Percentiles rank a stretch among this genome's conserved stretches.
Evolutionary conservation across 495 filamentous ascomycete species (phyloP).

Genomic region (Penicillium subrubescens): DNA sequence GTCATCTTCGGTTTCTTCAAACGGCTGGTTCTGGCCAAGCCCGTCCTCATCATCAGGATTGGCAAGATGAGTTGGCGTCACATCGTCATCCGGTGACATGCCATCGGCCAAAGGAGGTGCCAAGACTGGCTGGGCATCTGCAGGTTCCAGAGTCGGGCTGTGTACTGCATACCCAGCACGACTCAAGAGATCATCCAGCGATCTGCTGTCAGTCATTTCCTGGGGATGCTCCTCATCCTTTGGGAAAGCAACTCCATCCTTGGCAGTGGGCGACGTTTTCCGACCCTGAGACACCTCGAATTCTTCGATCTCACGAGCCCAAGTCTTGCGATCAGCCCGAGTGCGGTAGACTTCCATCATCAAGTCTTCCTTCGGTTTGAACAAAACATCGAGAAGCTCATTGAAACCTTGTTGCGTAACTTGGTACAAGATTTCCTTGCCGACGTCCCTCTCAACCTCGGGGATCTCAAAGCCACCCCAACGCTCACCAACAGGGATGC

Average conservation of each 20-base stretch:
- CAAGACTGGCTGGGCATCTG: constrained; percentile 24
- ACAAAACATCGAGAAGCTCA: constrained; percentile 83
- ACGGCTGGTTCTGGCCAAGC: constrained; percentile 14
- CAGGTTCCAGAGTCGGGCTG: constrained; percentile 26
- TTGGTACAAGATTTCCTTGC: constrained; percentile 88
- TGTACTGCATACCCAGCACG: constrained; percentile 51
- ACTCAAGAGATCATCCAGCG: constrained; percentile 53
- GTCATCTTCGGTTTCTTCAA: constrained; percentile 20
- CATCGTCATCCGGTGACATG: constrained; percentile 28
- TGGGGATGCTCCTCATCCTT: constrained; percentile 30
- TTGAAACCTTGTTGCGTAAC: constrained; percentile 89
- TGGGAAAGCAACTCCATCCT: constrained; percentile 5
- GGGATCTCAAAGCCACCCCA: constrained; percentile 85
- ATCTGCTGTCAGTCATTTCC: constrained; percentile 24
- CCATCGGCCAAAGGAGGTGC: constrained; percentile 24
- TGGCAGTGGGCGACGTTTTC: constrained; percentile 14
- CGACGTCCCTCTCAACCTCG: constrained; percentile 77
- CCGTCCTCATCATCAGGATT: constrained; percentile 22
- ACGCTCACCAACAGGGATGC: constrained; percentile 69
- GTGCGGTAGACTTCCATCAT: constrained; percentile 69
- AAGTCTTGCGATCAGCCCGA: constrained; percentile 59
- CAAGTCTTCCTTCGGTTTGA: constrained; percentile 76
- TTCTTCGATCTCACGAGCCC: constrained; percentile 54
- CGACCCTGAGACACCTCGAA: constrained; percentile 33
- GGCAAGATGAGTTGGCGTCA: constrained; percentile 30